These are phyloP conservation scores for Hyphodiscus hymeniophilus DNA, from an alignment of 495 filamentous ascomycete genomes.

Conservation along the genomic window DNA sequence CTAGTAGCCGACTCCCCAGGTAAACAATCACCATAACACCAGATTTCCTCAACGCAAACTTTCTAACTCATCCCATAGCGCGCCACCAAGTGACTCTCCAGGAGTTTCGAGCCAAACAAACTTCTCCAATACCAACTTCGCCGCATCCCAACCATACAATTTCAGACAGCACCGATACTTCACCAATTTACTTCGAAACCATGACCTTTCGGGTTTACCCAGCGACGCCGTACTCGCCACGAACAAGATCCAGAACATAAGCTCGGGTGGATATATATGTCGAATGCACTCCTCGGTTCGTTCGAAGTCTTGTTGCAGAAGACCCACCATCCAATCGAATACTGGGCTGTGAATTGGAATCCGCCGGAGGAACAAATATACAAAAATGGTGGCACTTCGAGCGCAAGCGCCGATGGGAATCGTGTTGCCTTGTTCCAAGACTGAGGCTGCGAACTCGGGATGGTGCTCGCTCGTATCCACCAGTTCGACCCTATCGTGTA, in stretches of 20 bases:
- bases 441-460: neutral
- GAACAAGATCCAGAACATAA: constrained; percentile 4
- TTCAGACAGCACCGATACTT: too few species aligned
- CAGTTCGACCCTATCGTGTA: too few species aligned
- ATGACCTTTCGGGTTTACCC: neutral
- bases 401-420: neutral
- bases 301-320: neutral
- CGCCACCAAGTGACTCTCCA: too few species aligned
- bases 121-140: too few species aligned
- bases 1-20: too few species aligned
- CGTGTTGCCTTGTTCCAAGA: neutral
- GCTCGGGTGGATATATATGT: neutral
- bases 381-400: neutral
- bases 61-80: too few species aligned
- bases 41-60: too few species aligned
- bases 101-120: too few species aligned
- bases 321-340: neutral
- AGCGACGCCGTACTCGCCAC: neutral
- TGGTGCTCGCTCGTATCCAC: neutral
- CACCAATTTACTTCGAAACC: neutral
- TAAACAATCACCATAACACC: too few species aligned
- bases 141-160: too few species aligned
- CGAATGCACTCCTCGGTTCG: neutral
- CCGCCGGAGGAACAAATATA: neutral
- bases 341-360: neutral